Evolutionary conservation across 2,329 filamentous ascomycete species (phyloP).

Genomic region (Fusarium drepaniforme): DNA sequence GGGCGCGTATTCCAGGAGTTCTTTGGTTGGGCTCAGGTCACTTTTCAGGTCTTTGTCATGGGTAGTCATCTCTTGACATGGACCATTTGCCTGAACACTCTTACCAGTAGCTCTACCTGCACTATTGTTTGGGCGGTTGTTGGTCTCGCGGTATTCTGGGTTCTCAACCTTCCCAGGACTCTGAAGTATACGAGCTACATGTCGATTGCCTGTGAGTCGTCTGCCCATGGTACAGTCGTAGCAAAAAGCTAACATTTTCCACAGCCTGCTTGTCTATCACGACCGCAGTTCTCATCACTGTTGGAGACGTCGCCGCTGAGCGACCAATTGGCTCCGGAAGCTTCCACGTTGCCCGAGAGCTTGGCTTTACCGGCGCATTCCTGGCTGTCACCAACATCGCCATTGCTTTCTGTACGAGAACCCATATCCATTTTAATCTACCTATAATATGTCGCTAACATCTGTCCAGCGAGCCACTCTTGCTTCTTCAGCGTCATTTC

Average conservation of each 20-base stretch:
- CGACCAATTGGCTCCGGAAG: conserved; percentile 51
- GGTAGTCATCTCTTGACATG: conserved; percentile 77
- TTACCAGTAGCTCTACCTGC: conserved; percentile 71
- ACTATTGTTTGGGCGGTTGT: conserved; percentile 74
- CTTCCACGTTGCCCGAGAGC: conserved; percentile 50
- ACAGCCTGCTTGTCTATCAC: conserved; percentile 70
- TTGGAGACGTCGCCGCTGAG: conserved; percentile 69
- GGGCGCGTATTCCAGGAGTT: conserved; percentile 69
- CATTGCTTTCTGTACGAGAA: conserved; percentile 68
- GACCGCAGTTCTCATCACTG: conserved; percentile 71
- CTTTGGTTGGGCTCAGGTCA: conserved; percentile 68
- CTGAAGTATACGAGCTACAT: conserved; percentile 72
- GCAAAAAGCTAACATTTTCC: not conserved
- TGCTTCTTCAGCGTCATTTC: conserved; percentile 76
- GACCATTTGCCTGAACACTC: conserved; percentile 73
- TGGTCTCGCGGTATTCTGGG: conserved; percentile 68
- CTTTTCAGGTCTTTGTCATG: conserved; percentile 77
- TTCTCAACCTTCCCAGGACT: conserved; percentile 71
- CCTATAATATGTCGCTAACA: no score
- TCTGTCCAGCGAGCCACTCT: conserved; percentile 63
- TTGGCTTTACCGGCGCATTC: conserved; percentile 66
- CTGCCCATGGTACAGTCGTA: not conserved
- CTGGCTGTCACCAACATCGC: conserved; percentile 73
- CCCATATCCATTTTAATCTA: no score
- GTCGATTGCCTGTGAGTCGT: conserved; percentile 63